Conservation (phyloP, 805 yeast species). For the Spathaspora gorwiae region DNA sequence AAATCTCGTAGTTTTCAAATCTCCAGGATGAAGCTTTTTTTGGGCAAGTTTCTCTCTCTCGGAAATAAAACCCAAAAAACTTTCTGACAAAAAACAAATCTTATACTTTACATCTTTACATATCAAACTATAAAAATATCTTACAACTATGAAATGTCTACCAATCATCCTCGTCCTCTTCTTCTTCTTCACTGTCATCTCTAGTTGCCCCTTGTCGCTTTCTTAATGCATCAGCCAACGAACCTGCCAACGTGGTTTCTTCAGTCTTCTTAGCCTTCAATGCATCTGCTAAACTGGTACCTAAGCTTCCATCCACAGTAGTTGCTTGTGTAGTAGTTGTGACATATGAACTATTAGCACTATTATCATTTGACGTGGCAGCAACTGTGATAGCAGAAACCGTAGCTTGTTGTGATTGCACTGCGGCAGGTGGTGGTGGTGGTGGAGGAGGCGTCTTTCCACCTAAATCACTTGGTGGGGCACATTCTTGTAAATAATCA, state of each 20-base stretch:
- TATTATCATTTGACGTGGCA: slow-evolving; percentile 8
- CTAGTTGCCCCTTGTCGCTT: slow-evolving; percentile 63
- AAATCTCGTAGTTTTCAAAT: too few relatives aligned
- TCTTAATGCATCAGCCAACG: slow-evolving; percentile 82
- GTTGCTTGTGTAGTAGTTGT: slow-evolving; percentile 10
- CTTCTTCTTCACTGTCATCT: slow-evolving; percentile 68
- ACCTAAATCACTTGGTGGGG: slow-evolving; percentile 37
- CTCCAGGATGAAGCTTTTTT: too few relatives aligned
- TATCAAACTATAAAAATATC: too few relatives aligned
- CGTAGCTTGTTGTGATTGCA: slow-evolving; percentile 10
- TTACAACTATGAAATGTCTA: background rate
- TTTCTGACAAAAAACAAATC: background rate
- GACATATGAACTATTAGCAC: slow-evolving; percentile 9
- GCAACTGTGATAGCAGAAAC: slow-evolving; percentile 14
- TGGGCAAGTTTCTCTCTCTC: background rate
- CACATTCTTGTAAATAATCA: slow-evolving; percentile 70
- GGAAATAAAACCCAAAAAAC: background rate
- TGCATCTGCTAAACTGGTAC: slow-evolving; percentile 66
- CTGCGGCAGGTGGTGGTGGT: slow-evolving; percentile 33
- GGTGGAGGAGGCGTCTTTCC: slow-evolving; percentile 21
- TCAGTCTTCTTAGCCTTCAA: slow-evolving; percentile 58
- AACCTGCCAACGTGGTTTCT: slow-evolving; percentile 67
- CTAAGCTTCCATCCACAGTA: slow-evolving; percentile 24
- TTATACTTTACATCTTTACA: too few relatives aligned
- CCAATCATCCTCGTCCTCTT: slow-evolving; percentile 49